Percentiles rank a stretch among this genome's conserved stretches.
Conservation (phyloP, 2,329 filamentous ascomycete genomes). For the Scopulariopsis brevicaulis region DNA sequence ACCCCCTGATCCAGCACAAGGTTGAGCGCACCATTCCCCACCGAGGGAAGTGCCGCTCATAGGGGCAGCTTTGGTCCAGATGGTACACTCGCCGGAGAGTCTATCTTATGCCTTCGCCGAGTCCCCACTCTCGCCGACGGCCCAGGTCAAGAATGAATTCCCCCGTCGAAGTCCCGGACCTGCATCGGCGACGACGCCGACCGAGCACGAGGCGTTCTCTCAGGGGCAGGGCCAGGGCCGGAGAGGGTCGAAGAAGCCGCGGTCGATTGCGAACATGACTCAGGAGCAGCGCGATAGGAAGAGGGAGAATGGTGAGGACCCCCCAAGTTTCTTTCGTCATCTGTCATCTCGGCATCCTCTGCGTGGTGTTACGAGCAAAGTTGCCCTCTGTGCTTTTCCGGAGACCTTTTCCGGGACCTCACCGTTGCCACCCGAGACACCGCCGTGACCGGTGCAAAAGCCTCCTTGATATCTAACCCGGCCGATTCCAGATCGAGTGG, state of each 20-base stretch:
- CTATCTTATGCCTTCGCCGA: not conserved
- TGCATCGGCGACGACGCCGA: not conserved
- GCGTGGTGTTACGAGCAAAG: not conserved
- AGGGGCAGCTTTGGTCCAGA: not conserved
- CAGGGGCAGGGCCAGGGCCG: not conserved
- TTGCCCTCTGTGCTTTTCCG: not conserved
- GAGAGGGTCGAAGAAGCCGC: not conserved
- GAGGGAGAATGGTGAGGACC: conserved; percentile 39
- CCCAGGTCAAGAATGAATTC: not conserved
- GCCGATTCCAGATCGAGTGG: conserved; percentile 45
- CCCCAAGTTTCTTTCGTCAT: not conserved
- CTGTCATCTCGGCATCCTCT: not conserved
- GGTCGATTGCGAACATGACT: conserved; percentile 48
- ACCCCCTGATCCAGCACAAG: not conserved
- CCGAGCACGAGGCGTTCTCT: not conserved
- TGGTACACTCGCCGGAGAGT: conserved; percentile 1
- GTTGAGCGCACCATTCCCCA: not conserved
- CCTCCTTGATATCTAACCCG: not conserved
- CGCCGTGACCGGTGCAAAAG: not conserved
- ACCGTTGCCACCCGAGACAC: not conserved
- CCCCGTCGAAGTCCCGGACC: not conserved
- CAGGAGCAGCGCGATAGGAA: conserved; percentile 65
- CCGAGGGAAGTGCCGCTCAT: not conserved
- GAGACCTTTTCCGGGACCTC: not conserved
- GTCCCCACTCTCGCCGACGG: not conserved